These are phyloP conservation scores for Amaranthus hypochondriacus DNA, from an alignment of 148 eudicot genomes.

Conservation along the genomic window DNA sequence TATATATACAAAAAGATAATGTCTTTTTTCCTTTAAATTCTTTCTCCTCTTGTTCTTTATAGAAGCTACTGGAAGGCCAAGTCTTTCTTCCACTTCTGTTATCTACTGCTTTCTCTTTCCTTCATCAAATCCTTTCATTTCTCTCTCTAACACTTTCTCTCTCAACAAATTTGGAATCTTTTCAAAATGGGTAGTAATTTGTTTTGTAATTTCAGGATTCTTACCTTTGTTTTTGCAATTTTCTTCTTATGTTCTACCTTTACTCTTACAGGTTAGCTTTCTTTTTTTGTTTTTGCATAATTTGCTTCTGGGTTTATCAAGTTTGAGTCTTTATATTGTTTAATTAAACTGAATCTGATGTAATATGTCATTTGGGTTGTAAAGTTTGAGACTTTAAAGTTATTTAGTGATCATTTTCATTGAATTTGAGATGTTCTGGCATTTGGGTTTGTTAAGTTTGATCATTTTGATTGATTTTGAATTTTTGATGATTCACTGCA, in stretches of 20 bases:
- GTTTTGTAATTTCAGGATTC: not conserved
- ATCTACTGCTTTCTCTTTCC: not conserved
- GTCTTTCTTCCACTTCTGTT: not conserved
- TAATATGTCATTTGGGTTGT: not conserved
- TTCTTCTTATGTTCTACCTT: slow-evolving; percentile 33
- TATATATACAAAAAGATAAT: not conserved
- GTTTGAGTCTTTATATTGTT: not conserved
- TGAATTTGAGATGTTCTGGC: no score
- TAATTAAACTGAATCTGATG: not conserved
- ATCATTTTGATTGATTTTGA: no score
- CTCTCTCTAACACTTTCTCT: not conserved
- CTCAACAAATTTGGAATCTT: not conserved
- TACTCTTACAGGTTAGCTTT: slow-evolving; percentile 6
- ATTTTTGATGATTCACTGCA: no score
- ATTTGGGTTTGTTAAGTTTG: no score
- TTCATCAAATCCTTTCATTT: not conserved
- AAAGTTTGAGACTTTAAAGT: no score
- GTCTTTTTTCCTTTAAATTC: not conserved
- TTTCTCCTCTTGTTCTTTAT: not conserved
- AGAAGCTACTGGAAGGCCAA: slow-evolving; percentile 13
- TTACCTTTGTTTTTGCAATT: not conserved
- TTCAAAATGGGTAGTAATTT: not conserved
- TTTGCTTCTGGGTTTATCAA: not conserved
- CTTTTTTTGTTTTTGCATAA: not conserved
- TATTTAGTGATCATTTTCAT: no score